Evolutionary conservation across 1,284 basidiomycete species (phyloP), one percentile per base, ranked within the genome.

Genomic region (Cryptococcus sp.): DNA sequence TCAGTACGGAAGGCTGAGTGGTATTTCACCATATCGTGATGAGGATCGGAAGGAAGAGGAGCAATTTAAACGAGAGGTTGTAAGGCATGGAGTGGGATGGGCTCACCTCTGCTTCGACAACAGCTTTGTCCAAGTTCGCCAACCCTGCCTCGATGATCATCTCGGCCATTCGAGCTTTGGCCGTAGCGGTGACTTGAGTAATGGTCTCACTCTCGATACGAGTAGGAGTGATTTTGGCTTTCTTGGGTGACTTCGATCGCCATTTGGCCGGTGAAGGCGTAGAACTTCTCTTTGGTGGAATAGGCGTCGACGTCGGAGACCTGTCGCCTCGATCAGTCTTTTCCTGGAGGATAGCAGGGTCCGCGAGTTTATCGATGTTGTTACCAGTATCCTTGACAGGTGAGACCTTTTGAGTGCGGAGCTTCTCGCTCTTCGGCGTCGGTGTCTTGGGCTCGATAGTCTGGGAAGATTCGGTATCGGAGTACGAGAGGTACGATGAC

Each of bases 41-140:
- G 41, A 15, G n/a, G 11, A 8, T 22, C 8, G 13, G 22, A 2
- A 11, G 2, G 41, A 7, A n/a, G 22, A 22, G 15, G 22, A n/a
- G 2, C 8, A 16, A 10, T 44, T 6, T 6, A 6, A 44, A 8
- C 2, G 8, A 7, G 41, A 6, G 41, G 3, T 8, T 15, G 22
- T 44, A 15, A 8, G 8, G 41, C 7, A 19, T 4, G 15, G n/a
- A 22, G 41, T 44, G 41, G n/a, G 11, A n/a, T 11, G 11, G 43
- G 51, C 62, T 52, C 25, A 61, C 59, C 38, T 54, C 38, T 5
- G n/a, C 34, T 54, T 61, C 56, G 17, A 58, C 59, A 20, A 41
- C 44, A 15, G 40, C 44, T 20, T 50, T 56, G 22, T 59, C 44
- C 8, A 57, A 23, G 10, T 22, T 41, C 48, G 57, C 59, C 17